Evolutionary conservation across 305 asterid genomes (phyloP).

Genomic region (Fraxinus sp.): DNA sequence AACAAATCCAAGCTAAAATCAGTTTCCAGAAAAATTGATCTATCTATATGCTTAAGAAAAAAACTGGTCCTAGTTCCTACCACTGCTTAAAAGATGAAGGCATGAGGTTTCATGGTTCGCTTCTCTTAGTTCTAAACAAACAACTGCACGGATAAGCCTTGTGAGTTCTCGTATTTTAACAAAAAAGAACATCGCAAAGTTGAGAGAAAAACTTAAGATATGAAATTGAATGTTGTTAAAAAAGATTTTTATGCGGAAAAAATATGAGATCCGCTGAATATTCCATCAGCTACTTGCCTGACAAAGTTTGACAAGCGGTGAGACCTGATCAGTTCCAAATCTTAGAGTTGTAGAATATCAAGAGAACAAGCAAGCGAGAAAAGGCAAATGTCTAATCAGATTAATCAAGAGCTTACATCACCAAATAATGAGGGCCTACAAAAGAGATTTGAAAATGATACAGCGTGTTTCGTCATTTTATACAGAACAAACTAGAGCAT

Average conservation of each 20-base stretch:
- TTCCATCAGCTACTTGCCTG: background rate
- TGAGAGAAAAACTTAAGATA: background rate
- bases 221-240: background rate
- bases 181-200: background rate
- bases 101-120: background rate
- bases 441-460: background rate
- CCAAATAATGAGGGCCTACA: background rate
- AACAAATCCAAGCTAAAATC: background rate
- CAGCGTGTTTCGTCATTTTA: background rate
- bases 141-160: background rate
- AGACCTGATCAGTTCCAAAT: background rate
- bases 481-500: background rate
- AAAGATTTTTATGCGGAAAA: background rate
- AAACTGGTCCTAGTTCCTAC: background rate
- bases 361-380: background rate
- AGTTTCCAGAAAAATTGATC: background rate
- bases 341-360: background rate
- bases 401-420: background rate
- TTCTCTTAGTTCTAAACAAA: background rate
- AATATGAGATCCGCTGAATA: background rate
- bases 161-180: background rate
- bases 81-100: background rate
- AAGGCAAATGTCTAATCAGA: background rate
- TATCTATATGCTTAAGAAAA: background rate
- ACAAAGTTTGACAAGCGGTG: background rate